A percentile compares a stretch with the other conserved stretches of the same genome.
phyloP scores from a whole-genome alignment of 371 early-diverging fungal genomes.

The Chytridiales sp. region DNA sequence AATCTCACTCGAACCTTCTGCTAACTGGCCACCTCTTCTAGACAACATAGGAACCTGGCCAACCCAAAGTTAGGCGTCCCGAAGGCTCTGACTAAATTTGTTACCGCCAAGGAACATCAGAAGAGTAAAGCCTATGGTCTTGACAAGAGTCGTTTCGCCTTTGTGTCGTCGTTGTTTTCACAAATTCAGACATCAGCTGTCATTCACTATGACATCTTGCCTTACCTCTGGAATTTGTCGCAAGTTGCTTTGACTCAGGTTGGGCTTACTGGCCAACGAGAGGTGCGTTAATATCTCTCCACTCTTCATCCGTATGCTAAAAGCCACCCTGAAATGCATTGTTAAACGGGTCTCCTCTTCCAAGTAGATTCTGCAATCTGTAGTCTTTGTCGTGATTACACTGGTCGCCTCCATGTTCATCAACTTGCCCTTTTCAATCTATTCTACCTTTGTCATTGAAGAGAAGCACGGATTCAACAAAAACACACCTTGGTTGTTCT shows the following conservation, averaged over 20 bases:
- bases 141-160: not conserved
- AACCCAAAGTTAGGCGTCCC: conserved; percentile 13
- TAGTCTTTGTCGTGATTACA: conserved; percentile 71
- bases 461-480: conserved; percentile 97
- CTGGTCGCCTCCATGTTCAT: conserved; percentile 63
- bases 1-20: no score
- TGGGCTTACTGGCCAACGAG: conserved; percentile 10
- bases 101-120: conserved; percentile 10
- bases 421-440: conserved; percentile 79
- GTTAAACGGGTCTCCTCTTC: no score
- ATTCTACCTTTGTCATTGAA: conserved; percentile 94
- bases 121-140: conserved; percentile 1
- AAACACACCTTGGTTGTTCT: conserved; percentile 77
- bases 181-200: no score
- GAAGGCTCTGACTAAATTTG: not conserved
- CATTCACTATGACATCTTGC: conserved; percentile 10
- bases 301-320: no score
- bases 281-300: no score
- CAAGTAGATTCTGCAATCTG: conserved; percentile 83
- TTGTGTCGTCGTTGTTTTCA: no score
- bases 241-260: not conserved
- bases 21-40: no score
- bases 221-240: conserved; percentile 7
- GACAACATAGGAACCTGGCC: conserved; percentile 2
- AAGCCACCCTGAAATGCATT: no score